Percentiles rank a stretch among this genome's conserved stretches.
phyloP scores from a whole-genome alignment of 164 flowering plant species.

The Kingdonia uniflora region DNA sequence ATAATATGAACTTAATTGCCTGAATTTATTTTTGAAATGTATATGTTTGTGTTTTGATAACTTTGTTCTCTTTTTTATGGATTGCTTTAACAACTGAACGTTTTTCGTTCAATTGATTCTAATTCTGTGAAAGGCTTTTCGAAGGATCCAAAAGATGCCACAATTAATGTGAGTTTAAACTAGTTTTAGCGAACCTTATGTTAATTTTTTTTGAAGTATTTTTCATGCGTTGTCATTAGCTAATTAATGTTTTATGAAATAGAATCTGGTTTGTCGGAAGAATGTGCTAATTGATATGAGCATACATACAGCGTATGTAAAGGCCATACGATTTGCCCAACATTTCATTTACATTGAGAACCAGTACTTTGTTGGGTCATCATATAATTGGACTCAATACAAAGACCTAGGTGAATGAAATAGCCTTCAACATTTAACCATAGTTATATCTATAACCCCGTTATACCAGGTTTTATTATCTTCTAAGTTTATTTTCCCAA shows the following conservation, averaged over 20 bases:
- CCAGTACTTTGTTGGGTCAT: slow-evolving; percentile 92
- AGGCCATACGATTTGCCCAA: slow-evolving; percentile 92
- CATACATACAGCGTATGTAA: slow-evolving; percentile 90
- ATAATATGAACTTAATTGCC: neutral
- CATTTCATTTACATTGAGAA: slow-evolving; percentile 93
- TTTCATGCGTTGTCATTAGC: no score
- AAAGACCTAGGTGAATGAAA: slow-evolving; percentile 59
- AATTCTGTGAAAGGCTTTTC: slow-evolving; percentile 86
- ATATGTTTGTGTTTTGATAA: neutral
- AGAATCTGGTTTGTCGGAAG: slow-evolving; percentile 90
- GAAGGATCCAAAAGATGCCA: slow-evolving; percentile 76
- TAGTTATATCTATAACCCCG: neutral
- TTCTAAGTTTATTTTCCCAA: neutral
- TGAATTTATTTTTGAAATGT: neutral
- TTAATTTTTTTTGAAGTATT: no score
- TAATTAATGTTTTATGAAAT: slow-evolving; percentile 14
- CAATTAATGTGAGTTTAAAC: slow-evolving; percentile 38
- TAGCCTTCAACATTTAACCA: neutral
- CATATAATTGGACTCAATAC: slow-evolving; percentile 71
- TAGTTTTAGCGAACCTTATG: neutral
- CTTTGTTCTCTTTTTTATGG: neutral
- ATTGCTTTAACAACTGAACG: slow-evolving; percentile 26
- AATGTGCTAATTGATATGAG: slow-evolving; percentile 96
- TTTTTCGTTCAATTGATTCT: slow-evolving; percentile 94
- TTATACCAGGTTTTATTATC: neutral